phyloP scores from a whole-genome alignment of 805 yeast genomes.

The Ogataea pilisensis region DNA sequence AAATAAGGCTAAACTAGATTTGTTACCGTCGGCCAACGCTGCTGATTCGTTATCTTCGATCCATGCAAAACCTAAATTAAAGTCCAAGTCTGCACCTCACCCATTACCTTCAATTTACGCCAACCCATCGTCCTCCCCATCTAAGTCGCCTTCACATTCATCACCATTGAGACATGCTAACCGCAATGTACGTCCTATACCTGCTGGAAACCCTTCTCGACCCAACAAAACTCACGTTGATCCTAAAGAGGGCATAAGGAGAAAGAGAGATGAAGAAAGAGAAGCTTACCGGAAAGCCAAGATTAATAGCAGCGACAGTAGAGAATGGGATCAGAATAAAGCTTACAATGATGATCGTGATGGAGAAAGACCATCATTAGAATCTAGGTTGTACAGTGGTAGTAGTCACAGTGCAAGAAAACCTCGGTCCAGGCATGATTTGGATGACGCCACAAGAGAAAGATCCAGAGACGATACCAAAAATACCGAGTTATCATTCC shows the following conservation, averaged over 20 bases:
- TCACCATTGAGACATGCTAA: neutral
- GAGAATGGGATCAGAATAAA: slow-evolving; percentile 2
- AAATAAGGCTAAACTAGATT: no score
- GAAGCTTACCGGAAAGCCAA: slow-evolving; percentile 3
- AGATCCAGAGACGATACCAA: no score
- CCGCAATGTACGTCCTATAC: no score
- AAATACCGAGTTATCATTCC: no score
- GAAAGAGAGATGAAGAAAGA: slow-evolving; percentile 3
- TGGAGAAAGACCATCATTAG: no score
- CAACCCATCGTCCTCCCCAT: neutral
- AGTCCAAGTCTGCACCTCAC: no score
- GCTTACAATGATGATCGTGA: neutral
- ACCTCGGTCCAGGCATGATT: no score
- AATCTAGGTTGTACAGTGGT: no score
- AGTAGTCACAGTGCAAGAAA: no score
- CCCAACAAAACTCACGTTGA: neutral
- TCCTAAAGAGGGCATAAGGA: slow-evolving; percentile 1
- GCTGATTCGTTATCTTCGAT: neutral
- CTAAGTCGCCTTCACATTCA: neutral
- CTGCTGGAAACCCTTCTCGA: neutral
- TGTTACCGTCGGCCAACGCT: neutral
- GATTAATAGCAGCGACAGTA: neutral
- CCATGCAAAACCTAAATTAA: no score
- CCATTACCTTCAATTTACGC: slow-evolving; percentile 3
- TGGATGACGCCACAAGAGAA: no score